A percentile compares a stretch with the other conserved stretches of the same genome.
These are phyloP conservation scores for Helicocarpus griseus DNA, from an alignment of 2,329 filamentous ascomycete genomes.

Conservation along the genomic window DNA sequence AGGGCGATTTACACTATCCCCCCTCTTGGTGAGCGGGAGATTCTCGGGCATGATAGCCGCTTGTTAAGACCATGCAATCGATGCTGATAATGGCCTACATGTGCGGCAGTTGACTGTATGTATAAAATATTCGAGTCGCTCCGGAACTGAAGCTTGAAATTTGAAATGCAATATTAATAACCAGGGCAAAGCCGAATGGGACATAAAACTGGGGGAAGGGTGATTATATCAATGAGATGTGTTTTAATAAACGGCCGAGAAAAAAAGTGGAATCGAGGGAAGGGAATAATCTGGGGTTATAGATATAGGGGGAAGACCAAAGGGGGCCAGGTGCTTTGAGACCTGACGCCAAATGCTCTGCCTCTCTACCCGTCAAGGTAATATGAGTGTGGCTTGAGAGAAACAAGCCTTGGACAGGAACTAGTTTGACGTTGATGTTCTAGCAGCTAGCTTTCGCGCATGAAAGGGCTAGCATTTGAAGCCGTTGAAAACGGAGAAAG, in stretches of 20 bases:
- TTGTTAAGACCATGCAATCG: background rate
- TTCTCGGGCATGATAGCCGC: background rate
- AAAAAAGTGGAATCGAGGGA: background rate
- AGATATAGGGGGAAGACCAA: background rate
- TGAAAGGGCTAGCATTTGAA: too few relatives aligned
- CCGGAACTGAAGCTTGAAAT: background rate
- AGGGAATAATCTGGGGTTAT: background rate
- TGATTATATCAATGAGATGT: background rate
- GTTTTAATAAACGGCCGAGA: background rate
- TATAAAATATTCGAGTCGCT: background rate
- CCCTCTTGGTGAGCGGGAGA: slow-evolving; percentile 1
- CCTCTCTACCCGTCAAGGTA: background rate
- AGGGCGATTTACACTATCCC: slow-evolving; percentile 6
- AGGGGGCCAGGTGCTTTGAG: background rate
- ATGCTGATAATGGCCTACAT: background rate
- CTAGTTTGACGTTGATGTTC: background rate
- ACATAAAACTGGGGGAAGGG: background rate
- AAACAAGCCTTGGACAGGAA: background rate
- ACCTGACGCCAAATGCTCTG: background rate
- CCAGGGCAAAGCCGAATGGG: background rate
- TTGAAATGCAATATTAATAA: background rate
- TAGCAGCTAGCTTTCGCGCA: too few relatives aligned
- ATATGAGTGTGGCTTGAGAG: background rate
- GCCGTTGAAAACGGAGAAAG: too few relatives aligned
- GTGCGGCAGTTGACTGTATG: background rate